phyloP scores from a whole-genome alignment of 768 basidiomycete species.

The Arthromyces matolae region DNA sequence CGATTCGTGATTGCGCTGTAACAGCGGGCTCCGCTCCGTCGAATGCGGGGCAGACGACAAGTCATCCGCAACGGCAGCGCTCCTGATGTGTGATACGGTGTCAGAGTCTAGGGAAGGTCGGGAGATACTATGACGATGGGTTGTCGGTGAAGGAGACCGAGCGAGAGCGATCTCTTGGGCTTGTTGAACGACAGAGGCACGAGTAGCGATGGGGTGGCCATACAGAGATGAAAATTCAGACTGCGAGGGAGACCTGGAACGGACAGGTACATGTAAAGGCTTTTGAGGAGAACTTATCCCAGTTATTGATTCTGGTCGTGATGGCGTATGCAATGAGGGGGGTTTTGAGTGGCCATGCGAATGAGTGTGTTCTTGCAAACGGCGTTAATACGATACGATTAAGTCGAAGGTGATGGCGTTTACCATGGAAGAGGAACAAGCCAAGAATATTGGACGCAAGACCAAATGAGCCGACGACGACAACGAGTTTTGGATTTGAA shows the following conservation, averaged over 20 bases:
- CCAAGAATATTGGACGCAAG: slow-evolving; percentile 91
- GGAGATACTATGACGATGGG: slow-evolving; percentile 21
- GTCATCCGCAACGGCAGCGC: slow-evolving; percentile 11
- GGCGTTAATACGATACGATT: slow-evolving; percentile 4
- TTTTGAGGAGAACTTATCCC: slow-evolving; percentile 31
- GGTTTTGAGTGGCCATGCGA: no score
- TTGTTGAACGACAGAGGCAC: slow-evolving; percentile 72
- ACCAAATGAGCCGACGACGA: slow-evolving; percentile 86
- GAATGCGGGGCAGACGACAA: slow-evolving; percentile 5
- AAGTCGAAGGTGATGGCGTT: slow-evolving; percentile 18
- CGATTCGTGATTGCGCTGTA: slow-evolving; percentile 19
- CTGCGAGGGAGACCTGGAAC: slow-evolving; percentile 27
- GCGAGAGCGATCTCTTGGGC: slow-evolving; percentile 76
- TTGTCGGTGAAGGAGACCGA: slow-evolving; percentile 43
- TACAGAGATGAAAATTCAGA: slow-evolving; percentile 58
- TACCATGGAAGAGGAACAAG: slow-evolving; percentile 92
- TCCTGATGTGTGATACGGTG: background rate
- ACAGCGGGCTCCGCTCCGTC: slow-evolving; percentile 45
- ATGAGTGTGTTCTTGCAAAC: slow-evolving; percentile 57
- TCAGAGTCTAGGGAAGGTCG: slow-evolving; percentile 23
- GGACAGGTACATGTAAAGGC: slow-evolving; percentile 16
- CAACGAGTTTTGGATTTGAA: slow-evolving; percentile 81
- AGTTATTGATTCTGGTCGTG: slow-evolving; percentile 18
- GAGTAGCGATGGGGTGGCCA: slow-evolving; percentile 70
- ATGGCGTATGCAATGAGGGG: slow-evolving; percentile 32